Conservation (phyloP, 345 rosid species). For the Gossypium bickii region DNA sequence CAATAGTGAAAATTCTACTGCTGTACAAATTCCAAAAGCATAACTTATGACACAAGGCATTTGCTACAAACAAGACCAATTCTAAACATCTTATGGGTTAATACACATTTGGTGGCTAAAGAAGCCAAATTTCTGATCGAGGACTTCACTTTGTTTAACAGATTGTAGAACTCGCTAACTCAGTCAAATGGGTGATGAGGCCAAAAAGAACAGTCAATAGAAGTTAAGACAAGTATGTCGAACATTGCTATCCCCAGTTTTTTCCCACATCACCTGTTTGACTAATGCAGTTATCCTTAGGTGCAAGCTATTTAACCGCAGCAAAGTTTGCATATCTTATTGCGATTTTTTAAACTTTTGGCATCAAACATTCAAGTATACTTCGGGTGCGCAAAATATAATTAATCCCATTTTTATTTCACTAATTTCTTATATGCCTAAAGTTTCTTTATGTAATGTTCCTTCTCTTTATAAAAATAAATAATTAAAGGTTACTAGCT, state of each 20-base stretch:
- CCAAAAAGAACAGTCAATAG: background rate
- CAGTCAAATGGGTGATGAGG: background rate
- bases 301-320: background rate
- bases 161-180: background rate
- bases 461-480: slow-evolving; percentile 2
- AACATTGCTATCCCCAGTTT: background rate
- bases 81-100: background rate
- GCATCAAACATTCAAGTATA: background rate
- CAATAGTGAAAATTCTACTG: background rate
- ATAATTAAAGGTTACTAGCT: background rate
- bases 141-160: background rate
- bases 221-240: background rate
- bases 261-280: background rate
- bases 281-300: background rate
- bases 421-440: background rate
- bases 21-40: background rate
- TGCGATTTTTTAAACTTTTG: background rate
- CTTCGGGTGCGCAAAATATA: background rate
- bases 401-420: background rate
- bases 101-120: background rate
- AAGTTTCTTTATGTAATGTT: background rate
- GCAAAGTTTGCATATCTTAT: slow-evolving; percentile 1
- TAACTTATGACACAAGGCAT: background rate
- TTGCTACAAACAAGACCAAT: background rate
- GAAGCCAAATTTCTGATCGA: background rate